Evolutionary conservation across 2,329 filamentous ascomycete species (phyloP), one percentile per base, ranked within the genome.

Genomic region (Amauroascus niger): DNA sequence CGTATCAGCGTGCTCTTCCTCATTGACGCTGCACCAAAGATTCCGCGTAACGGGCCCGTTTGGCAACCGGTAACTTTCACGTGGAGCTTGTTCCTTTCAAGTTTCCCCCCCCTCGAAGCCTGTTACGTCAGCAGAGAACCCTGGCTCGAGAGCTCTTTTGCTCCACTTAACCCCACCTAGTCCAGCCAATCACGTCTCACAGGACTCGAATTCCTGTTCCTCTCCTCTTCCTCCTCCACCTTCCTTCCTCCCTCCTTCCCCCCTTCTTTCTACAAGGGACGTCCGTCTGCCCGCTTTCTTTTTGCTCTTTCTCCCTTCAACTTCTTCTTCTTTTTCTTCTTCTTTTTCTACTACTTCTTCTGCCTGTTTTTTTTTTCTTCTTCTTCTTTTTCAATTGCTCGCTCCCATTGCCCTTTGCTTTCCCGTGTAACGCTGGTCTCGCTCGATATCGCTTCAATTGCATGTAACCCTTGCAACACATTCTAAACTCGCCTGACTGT

Each of bases 61-160:
- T 9, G 40, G 6, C n/a, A 22, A 30, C 33, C 18, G 20, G 47
- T 46, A 46, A 46, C n/a, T 46, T 46, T 46, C 43, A 46, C 43
- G 43, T 46, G 43, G 28, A n/a, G 43, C 11, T 13, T 5, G 43
- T 26, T 11, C 24, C 22, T 6, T 30, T 45, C n/a, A 22, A 16
- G 14, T 11, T 45, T 20, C 37, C n/a, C n/a, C n/a, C n/a, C n/a
- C n/a, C n/a, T n/a, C n/a, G n/a, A n/a, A n/a, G n/a, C n/a, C n/a
- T n/a, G n/a, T n/a, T n/a, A n/a, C n/a, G 22, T 35, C 13, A 13
- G 32, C 18, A 3, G 18, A 20, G 20, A 43, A 24, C 20, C n/a
- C 16, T 40, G 37, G 37, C 37, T 40, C 18, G 20, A 43, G 40
- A n/a, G n/a, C n/a, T n/a, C n/a, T n/a, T n/a, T n/a, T n/a, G n/a